Base-by-base conservation (phyloP, 371 early-diverging fungal species). In the Catenaria anguillulae region DNA sequence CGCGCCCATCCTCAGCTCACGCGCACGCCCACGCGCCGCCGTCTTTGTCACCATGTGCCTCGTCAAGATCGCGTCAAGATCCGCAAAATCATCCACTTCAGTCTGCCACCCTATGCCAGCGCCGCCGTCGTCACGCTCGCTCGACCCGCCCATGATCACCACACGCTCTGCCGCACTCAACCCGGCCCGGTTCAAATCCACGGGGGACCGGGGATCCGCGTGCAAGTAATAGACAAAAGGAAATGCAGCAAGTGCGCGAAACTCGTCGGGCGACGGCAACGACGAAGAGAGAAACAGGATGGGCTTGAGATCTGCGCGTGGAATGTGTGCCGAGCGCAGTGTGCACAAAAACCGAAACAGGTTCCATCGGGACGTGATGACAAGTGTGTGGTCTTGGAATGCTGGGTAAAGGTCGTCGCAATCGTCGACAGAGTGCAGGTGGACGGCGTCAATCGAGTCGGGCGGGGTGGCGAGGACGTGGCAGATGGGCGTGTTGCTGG, bases 161-260 rank as follows among this genome's bases (percentile, higher is more conserved):
- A 35, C 21, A 24, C 43, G 36, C 26, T 6, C 33, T 12, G 58
- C 58, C 29, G 58, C 58, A 13, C 13, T 10, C 24, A 58, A 8
- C 36, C 36, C 36, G 58, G 58, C 58, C 13, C 58, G 58, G 12
- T 17, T 13, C 43, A 58, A 26, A 31, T 58, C 58, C 15, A 13
- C 12, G n/a, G 35, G 36, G 21, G 19, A 24, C 24, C 58, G 36
- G 17, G 58, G 21, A 21, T 58, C 36, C 24, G 17, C 58, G 3
- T 13, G 35, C 58, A 58, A 33, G 36, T 15, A 58, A 0, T 6
- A 35, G 15, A 58, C 58, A 31, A n/a, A 36, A n/a, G 58, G 58
- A 36, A 58, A 58, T 24, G 58, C 13, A 34, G 24, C 29, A 8
- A 35, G 5, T n/a, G 17, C 24, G 21, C 31, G 40, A 19, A 58